phyloP scores from a whole-genome alignment of 176 grass and related monocot species.

The maize (Zea mays) region Zm-B73-REFERENCE-NAM-5.0 NC_050104.1:154893001-154893500 shows the following conservation, averaged over 20 bases:
- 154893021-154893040: slow-evolving; percentile 22
- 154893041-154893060: slow-evolving; percentile 26
- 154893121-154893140: not conserved
- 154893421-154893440: slow-evolving; percentile 78
- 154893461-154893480: slow-evolving; percentile 51
- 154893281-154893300: not conserved
- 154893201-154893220: not conserved
- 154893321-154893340: not conserved
- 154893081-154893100: slow-evolving; percentile 8
- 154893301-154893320: not conserved
- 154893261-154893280: not conserved
- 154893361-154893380: not conserved
- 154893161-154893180: not conserved
- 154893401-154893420: slow-evolving; percentile 60
- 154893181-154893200: not conserved
- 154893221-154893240: not conserved
- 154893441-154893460: slow-evolving; percentile 57
- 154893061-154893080: slow-evolving; percentile 20
- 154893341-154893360: not conserved
- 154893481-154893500: slow-evolving; percentile 44
- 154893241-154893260: not conserved
- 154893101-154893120: not conserved
- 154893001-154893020: slow-evolving; percentile 12
- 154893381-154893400: slow-evolving; percentile 29
- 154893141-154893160: not conserved